Base-by-base conservation (phyloP, 2,329 filamentous ascomycete genomes). In the Neonectria punicea region DNA sequence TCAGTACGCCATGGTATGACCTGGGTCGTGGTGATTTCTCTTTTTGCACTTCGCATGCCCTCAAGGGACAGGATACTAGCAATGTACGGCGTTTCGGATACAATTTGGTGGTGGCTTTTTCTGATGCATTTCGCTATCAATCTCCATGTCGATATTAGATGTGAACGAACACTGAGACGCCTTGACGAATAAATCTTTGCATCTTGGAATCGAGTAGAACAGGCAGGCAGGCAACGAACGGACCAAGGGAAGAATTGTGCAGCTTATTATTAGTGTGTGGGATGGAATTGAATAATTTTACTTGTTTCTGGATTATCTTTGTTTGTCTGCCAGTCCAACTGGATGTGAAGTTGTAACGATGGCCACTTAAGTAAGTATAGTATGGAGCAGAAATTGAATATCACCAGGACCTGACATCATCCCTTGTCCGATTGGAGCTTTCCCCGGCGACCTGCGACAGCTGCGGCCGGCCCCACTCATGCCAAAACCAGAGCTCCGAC, bases 141-240 rank as follows among this genome's bases (percentile, higher is more conserved):
- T 61, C 63, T 73, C 60, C 56, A 65, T 67, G 68, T 66, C 58
- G 59, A 64, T 67, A 66, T 68, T 76, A 73, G 73, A 75, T 60
- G 70, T 65, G 70, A 66, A 66, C 61, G 65, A 72, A 53, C 64
- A 70, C 43, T 65, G 62, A 63, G 63, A 65, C 61, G 72, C 60
- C 58, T 74, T 65, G 61, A 73, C 67, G 68, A 74, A 68, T 71
- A 69, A 73, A 73, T 53, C 63, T 61, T 53, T 57, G 49, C 16
- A 50, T 25, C 13, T 22, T 18, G 5, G 22, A 46, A 6, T 30
- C 47, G 51, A 41, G 46, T 67, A 64, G 39, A 36, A 28, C 30
- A 70, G 65, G 69, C 55, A 56, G 36, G 25, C 51, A 41, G 36
- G 25, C 51, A 41, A 18, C 39, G 41, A 25, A 25, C 25, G 25